Base-by-base conservation (phyloP, 2,329 filamentous ascomycete species). In the Thielaviopsis populi region DNA sequence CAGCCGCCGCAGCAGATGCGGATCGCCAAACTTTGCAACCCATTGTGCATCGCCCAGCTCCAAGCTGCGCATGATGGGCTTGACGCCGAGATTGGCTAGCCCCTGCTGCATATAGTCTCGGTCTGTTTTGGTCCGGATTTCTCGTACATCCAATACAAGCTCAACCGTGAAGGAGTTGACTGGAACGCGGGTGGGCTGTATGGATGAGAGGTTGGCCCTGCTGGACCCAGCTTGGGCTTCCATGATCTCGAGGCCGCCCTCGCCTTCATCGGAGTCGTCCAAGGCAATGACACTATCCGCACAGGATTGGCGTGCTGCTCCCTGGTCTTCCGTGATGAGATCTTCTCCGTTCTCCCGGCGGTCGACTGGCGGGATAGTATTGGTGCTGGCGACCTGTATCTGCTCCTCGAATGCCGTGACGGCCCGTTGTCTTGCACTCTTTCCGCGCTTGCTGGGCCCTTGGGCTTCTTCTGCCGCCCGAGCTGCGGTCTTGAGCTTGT, bases 21-120 rank as follows among this genome's bases (percentile, higher is more conserved):
- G 75, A 65, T 88, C 81, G 68, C 83, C 78, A 69, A 82, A 83
- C 71, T 87, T 89, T 48, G 89, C 89, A 41, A 94, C 79, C 89
- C 89, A 94, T 66, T 90, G 80, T 0, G 83, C 83, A 70, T 94
- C 89, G 0, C 89, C 89, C 1, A 92, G 75, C 67, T 88, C 84
- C 40, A 92, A 76, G 3, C 82, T 78, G 19, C 87, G 82, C 72
- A 89, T 84, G 22, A 87, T 80, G 0, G 86, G 83, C 22, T 75
- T 78, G 19, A 87, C 79, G 0, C 84, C 85, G 67, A 80, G 83
- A 68, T 88, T 86, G 11, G 77, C 75, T 13, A 94, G 80, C 69
- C 89, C 83, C 24, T 86, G 81, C 68, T 87, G 81, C 71, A 92
- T 87, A 69, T 91, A 91, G 69, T 90, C 86, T 63, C 88, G 79